A percentile compares a stretch with the other conserved stretches of the same genome.
phyloP scores from a whole-genome alignment of 2,329 filamentous ascomycete species.

The Sporothrix humicola region DNA sequence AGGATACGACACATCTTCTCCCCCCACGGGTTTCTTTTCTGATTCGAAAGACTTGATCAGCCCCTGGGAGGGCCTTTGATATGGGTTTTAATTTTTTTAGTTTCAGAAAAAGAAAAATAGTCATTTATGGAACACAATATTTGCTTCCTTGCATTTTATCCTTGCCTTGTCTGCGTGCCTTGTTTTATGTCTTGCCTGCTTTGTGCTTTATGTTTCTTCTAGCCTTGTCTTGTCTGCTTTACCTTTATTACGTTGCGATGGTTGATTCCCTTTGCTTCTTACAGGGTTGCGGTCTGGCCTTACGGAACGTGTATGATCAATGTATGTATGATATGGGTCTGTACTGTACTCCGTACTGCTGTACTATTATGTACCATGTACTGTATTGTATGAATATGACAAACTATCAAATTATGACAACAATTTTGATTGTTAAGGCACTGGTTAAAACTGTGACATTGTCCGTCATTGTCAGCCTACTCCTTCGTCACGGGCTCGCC shows the following conservation, averaged over 20 bases:
- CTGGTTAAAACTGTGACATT: neutral
- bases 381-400: constrained; percentile 6
- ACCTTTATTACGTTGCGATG: neutral
- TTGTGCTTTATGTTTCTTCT: neutral
- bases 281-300: neutral
- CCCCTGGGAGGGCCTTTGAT: constrained; percentile 17
- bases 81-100: constrained; percentile 15
- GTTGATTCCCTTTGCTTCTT: constrained; percentile 15
- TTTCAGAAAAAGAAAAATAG: constrained; percentile 29
- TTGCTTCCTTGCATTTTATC: constrained; percentile 16
- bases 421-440: constrained; percentile 3
- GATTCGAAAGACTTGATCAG: neutral
- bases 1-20: too few species aligned
- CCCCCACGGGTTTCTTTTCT: neutral
- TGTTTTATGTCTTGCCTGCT: neutral
- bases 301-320: neutral
- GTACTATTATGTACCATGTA: constrained; percentile 1
- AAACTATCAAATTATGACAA: neutral
- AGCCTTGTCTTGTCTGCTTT: constrained; percentile 12
- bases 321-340: constrained; percentile 2
- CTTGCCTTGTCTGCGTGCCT: constrained; percentile 6
- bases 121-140: constrained; percentile 22
- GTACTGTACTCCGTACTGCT: neutral
- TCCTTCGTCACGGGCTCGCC: constrained; percentile 51
- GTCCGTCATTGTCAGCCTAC: neutral